A percentile compares a stretch with the other conserved stretches of the same genome.
Evolutionary conservation across 2,329 filamentous ascomycete species (phyloP).

Genomic region (Aspergillus puulaauensis): DNA sequence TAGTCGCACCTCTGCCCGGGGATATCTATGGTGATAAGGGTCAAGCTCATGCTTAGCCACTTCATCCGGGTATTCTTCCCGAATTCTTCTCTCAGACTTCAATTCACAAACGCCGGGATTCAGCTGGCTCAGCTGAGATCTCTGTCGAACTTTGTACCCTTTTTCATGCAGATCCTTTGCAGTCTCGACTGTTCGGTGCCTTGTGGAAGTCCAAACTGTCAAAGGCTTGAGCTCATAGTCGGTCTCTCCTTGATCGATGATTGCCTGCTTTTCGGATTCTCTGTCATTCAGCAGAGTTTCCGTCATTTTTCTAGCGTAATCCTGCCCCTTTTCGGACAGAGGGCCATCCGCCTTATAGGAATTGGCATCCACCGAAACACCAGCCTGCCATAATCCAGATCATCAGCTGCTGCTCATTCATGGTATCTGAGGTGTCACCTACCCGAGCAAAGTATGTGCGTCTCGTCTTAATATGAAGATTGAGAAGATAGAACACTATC

Average conservation of each 20-base stretch:
- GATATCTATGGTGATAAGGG: constrained; percentile 95
- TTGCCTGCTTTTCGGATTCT: constrained; percentile 71
- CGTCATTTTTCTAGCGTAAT: constrained; percentile 83
- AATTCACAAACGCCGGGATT: constrained; percentile 96
- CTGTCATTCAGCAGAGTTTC: constrained; percentile 80
- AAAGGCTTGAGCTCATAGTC: constrained; percentile 73
- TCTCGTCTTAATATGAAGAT: constrained; percentile 92
- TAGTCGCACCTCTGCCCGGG: constrained; percentile 75
- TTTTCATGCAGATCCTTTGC: constrained; percentile 74
- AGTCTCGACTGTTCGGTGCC: constrained; percentile 87
- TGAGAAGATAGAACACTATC: constrained; percentile 97
- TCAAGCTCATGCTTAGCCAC: constrained; percentile 89
- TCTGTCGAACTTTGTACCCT: constrained; percentile 84
- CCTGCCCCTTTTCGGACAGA: constrained; percentile 73
- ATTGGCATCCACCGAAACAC: constrained; percentile 82
- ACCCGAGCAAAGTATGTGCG: constrained; percentile 88
- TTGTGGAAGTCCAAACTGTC: constrained; percentile 92
- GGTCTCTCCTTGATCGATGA: constrained; percentile 67
- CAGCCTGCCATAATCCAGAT: constrained; percentile 51
- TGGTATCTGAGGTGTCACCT: constrained; percentile 14
- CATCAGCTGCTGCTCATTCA: not conserved
- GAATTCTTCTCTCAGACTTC: constrained; percentile 80
- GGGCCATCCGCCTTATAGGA: constrained; percentile 89
- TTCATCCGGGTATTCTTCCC: constrained; percentile 82
- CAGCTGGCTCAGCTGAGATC: constrained; percentile 94